Evolutionary conservation across 2,329 filamentous ascomycete species (phyloP), one percentile per base, ranked within the genome.

Genomic region (Talaromyces albobiverticillius): DNA sequence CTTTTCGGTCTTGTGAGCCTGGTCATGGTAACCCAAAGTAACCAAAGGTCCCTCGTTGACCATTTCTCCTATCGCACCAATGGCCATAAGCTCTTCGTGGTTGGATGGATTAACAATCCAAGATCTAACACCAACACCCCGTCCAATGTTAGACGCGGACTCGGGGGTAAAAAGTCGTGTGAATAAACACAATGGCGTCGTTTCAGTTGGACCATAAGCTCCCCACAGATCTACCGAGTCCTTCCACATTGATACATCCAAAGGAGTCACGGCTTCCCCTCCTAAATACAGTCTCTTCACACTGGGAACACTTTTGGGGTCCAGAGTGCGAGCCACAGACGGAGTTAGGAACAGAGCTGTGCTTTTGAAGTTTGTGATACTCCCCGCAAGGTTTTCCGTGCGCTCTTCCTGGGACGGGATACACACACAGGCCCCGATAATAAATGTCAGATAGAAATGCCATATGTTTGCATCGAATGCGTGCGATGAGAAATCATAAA

Each of bases 341-440:
- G 83, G 79, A 0, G 84, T 87, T 64, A 87, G 76, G 59, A 82
- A 81, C 0, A 76, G 78, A 71, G 78, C 80, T 38, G 76, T 81
- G 25, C 79, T 76, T 6, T 72, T 67, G 73, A 82, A 79, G 0
- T 70, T 64, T 2, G 75, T 72, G 31, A 84, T 79, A 1, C 74
- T 75, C 3, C 43, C 43, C 10, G 51, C 51, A 2, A 53, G 36
- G n/a, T 46, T 41, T 2, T 16, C 14, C 14, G 16, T 48, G 8
- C 78, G 70, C 54, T 82, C 77, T 6, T 73, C 64, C 0, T 77
- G 67, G 0, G 78, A 76, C 0, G 83, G 82, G 8, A 52, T 46
- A 25, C 49, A 52, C 2, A 52, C 40, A 32, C 49, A 52, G 3
- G 38, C 49, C 2, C 49, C 49, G 4, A 23, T 20, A 2, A 52